These are phyloP conservation scores for Trametes cingulata DNA, from an alignment of 768 basidiomycete genomes.

Conservation along the genomic window DNA sequence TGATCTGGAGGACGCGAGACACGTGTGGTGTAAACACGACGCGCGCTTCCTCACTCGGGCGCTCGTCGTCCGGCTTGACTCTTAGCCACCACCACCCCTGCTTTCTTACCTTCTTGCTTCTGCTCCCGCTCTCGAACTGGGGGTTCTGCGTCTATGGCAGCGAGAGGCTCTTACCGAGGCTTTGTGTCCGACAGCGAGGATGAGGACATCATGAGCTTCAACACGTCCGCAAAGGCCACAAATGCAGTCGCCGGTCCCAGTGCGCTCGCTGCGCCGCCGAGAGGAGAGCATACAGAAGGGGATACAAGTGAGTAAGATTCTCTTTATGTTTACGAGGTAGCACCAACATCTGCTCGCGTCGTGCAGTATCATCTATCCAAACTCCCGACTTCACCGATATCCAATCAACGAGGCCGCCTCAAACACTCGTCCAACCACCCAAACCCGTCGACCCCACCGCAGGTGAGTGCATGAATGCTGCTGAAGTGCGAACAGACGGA, in stretches of 20 bases:
- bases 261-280: background rate
- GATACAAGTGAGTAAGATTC: background rate
- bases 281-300: background rate
- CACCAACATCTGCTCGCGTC: background rate
- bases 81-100: conserved; percentile 2
- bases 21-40: conserved; percentile 17
- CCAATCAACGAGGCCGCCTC: background rate
- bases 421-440: background rate
- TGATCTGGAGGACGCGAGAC: conserved; percentile 7
- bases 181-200: conserved; percentile 25
- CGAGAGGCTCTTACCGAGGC: background rate
- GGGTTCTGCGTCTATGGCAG: background rate
- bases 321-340: background rate
- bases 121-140: background rate
- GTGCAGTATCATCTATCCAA: conserved; percentile 12
- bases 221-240: background rate
- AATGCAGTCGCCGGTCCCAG: background rate
- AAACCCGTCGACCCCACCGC: background rate
- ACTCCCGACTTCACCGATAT: conserved; percentile 10
- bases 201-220: conserved; percentile 16
- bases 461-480: background rate
- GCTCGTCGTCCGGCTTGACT: background rate
- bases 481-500: background rate
- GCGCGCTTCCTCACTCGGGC: conserved; percentile 5
- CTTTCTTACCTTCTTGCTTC: background rate